Base-by-base conservation (phyloP, 441 rosid species). In the Pelargonium myrrhifolium region DNA sequence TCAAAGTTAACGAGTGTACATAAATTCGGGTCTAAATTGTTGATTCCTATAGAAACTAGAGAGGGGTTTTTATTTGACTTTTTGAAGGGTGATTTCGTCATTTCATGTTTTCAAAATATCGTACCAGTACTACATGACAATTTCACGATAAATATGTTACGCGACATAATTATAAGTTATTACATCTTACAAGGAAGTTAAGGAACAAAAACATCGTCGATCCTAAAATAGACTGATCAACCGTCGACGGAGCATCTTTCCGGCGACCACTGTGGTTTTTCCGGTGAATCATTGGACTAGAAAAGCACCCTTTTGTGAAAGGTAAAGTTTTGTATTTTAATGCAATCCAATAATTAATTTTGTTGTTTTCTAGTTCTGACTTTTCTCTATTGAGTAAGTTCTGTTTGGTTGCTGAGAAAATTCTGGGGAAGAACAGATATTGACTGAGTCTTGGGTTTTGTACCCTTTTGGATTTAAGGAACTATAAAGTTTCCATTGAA, bases 381-480 rank as follows among this genome's bases (percentile, higher is more conserved):
- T 7, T 53, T 56, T 56, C 22, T n/a, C 61, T 56, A 21, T 56
- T 56, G n/a, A 26, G 61, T 55, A 20, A 8, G 60, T 56, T 56
- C 28, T 56, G 61, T 56, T 56, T 56, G 61, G 61, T 5, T 56
- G 61, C 11, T 21, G 14, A 14, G 61, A 56, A 56, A 20, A 53
- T 53, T 20, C 59, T 6, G 17, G 22, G 21, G 20, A 53, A 53
- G 59, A 53, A 53, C 22, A 17, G 59, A 17, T 17, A 53, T 53
- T 53, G 59, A 53, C 20, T 17, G 59, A 53, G 17, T 49, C 56
- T 49, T 35, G 39, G 39, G 39, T 35, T 35, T 35, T 5, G 39
- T 6, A 5, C 9, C 39, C 39, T 35, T 35, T 35, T 35, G 39
- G 39, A 35, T 35, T 35, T 35, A 5, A 51, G 58, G 18, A 51